phyloP scores from a whole-genome alignment of 2,329 filamentous ascomycete species.

The Alternaria hordeiaustralica region DNA sequence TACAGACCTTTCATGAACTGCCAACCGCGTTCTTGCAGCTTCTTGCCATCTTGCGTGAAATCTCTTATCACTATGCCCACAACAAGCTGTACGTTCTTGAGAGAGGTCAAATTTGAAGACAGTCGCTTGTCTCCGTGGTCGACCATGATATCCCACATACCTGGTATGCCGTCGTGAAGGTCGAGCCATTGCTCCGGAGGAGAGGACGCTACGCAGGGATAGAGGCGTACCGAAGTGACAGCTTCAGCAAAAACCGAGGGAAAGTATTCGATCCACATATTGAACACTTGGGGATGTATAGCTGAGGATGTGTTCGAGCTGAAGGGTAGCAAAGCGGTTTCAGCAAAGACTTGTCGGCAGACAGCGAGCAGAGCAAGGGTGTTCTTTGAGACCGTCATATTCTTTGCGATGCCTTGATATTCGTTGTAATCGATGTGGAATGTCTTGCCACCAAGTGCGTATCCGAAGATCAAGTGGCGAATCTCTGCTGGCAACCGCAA shows the following conservation, averaged over 20 bases:
- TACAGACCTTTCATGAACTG: background rate
- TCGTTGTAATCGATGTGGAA: background rate
- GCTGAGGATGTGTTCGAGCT: background rate
- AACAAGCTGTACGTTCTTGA: background rate
- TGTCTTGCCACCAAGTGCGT: slow-evolving; percentile 47
- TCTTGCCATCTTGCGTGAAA: too few relatives aligned
- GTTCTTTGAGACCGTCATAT: background rate
- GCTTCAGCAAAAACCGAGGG: background rate
- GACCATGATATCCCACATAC: too few relatives aligned
- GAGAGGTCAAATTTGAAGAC: background rate
- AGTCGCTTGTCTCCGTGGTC: background rate
- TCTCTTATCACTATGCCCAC: too few relatives aligned
- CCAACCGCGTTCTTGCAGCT: too few relatives aligned
- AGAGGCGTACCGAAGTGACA: background rate
- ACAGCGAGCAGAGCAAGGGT: background rate
- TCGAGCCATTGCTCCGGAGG: background rate
- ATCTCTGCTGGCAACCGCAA: slow-evolving; percentile 13
- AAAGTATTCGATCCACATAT: background rate
- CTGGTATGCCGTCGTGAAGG: background rate
- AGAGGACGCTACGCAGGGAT: fast-evolving
- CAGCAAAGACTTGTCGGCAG: slow-evolving; percentile 16
- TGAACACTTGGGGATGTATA: background rate
- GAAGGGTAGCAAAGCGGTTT: slow-evolving; percentile 2
- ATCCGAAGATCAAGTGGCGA: slow-evolving; percentile 14
- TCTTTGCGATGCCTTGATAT: background rate